Percentiles rank a stretch among this genome's conserved stretches.
phyloP scores from a whole-genome alignment of 2,329 filamentous ascomycete genomes.

The Trichoderma lentiforme region DNA sequence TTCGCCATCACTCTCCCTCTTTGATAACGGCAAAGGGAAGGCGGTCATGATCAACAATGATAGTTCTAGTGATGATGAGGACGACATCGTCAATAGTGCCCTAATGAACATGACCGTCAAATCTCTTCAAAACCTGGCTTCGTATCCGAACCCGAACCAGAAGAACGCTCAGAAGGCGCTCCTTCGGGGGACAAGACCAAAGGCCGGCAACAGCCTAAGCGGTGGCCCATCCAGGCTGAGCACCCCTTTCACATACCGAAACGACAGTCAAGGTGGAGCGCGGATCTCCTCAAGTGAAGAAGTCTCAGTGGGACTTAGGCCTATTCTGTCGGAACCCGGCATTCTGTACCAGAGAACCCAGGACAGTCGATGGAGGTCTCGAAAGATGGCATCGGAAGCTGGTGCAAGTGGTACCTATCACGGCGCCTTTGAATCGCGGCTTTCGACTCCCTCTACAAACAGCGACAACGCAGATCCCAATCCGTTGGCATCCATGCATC shows the following conservation, averaged over 20 bases:
- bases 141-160: conserved; percentile 54
- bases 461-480: conserved; percentile 21
- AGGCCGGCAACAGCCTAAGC: conserved; percentile 14
- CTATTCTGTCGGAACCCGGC: conserved; percentile 19
- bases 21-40: not conserved
- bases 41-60: not conserved
- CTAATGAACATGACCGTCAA: conserved; percentile 44
- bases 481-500: conserved; percentile 22
- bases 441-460: conserved; percentile 19
- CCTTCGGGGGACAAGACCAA: conserved; percentile 30
- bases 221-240: not conserved
- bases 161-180: conserved; percentile 49
- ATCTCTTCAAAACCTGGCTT: conserved; percentile 51
- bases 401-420: not conserved
- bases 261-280: not conserved
- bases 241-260: not conserved
- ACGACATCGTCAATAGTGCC: conserved; percentile 31
- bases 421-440: not conserved
- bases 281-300: not conserved
- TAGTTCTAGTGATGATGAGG: conserved; percentile 26
- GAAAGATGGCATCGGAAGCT: not conserved
- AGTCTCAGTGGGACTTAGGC: conserved; percentile 2
- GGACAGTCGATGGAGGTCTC: conserved; percentile 3
- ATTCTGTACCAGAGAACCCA: conserved; percentile 7
- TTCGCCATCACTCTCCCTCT: not conserved